These are phyloP conservation scores for Gnaphalium uliginosum DNA, from an alignment of 129 eudicot species.

Conservation along the genomic window DNA sequence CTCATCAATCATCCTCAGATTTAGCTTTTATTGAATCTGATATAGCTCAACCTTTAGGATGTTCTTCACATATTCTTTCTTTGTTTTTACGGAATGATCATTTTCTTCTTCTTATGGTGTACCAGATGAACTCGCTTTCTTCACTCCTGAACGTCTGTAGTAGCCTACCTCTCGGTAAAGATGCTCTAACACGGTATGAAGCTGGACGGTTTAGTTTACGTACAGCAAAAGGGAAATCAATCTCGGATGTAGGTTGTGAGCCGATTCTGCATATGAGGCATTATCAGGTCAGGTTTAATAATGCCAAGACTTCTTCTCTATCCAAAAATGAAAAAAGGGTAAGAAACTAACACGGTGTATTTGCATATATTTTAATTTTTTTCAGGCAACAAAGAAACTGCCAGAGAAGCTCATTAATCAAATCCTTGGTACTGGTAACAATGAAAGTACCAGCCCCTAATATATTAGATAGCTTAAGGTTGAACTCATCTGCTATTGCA, in stretches of 20 bases:
- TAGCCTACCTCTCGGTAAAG: slow-evolving; percentile 54
- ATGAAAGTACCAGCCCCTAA: slow-evolving; percentile 24
- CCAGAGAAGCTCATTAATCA: slow-evolving; percentile 74
- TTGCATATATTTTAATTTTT: not conserved
- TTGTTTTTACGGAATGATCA: slow-evolving; percentile 13
- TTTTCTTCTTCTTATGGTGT: slow-evolving; percentile 6
- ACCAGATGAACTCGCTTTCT: slow-evolving; percentile 89
- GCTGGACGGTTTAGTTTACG: slow-evolving; percentile 73
- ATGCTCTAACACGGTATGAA: slow-evolving; percentile 55
- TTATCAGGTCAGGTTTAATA: slow-evolving; percentile 64
- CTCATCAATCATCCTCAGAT: not conserved
- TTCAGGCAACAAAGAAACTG: slow-evolving; percentile 70
- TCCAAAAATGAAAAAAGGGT: not conserved
- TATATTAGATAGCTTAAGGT: not conserved
- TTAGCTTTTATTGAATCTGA: not conserved
- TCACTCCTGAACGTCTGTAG: slow-evolving; percentile 77
- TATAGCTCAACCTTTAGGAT: not conserved
- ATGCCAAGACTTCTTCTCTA: not conserved
- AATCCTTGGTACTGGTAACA: slow-evolving; percentile 38
- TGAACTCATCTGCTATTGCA: slow-evolving; percentile 3
- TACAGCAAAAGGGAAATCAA: slow-evolving; percentile 71
- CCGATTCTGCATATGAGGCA: slow-evolving; percentile 96
- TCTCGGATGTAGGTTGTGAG: slow-evolving; percentile 97
- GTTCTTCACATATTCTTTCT: not conserved
- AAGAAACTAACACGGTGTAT: not conserved